Evolutionary conservation across 2,329 filamentous ascomycete genomes (phyloP), one percentile per base, ranked within the genome.

Genomic region (Ceratocystis colombiana): DNA sequence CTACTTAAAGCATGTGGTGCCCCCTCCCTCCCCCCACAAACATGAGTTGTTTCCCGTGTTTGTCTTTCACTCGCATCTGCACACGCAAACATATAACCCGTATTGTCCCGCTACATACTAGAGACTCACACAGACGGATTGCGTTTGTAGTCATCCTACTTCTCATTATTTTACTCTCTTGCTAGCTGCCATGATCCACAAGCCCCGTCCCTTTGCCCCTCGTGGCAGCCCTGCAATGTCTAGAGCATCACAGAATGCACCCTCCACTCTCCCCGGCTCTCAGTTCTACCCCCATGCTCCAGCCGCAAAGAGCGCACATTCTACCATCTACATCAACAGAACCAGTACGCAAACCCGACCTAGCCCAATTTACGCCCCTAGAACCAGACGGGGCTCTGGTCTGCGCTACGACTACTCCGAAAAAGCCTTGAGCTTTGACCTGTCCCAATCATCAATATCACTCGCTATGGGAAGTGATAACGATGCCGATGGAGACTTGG

Each of bases 11-110:
- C 1, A n/a, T 37, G 30, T 4, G 30, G 55, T 33, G 55, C 17
- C n/a, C 28, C 17, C 30, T 8, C 7, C 20, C 6, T 15, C 33
- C 28, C 17, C 30, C 28, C 3, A n/a, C 17, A 17, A 59, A 59
- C 17, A 20, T 37, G 28, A 30, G 28, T 8, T 37, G 30, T 59
- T 59, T 59, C 55, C 53, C 55, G 55, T 59, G 55, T 59, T 59
- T 59, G 55, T 25, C 55, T 59, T 15, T n/a, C 28, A 33, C 33
- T 22, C 30, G 12, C 55, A 59, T n/a, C 55, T 33, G 28, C 22
- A 10, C 33, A 59, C 55, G 30, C 55, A 59, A 59, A 59, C 55
- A 59, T 20, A 30, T n/a, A 59, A 2, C 8, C 55, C 28, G 8
- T 30, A 2, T 59, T 37, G 15, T n/a, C 55, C 30, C 15, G 17